Evolutionary conservation across 2,329 filamentous ascomycete species (phyloP), one percentile per base, ranked within the genome.

Genomic region (Septoria linicola): DNA sequence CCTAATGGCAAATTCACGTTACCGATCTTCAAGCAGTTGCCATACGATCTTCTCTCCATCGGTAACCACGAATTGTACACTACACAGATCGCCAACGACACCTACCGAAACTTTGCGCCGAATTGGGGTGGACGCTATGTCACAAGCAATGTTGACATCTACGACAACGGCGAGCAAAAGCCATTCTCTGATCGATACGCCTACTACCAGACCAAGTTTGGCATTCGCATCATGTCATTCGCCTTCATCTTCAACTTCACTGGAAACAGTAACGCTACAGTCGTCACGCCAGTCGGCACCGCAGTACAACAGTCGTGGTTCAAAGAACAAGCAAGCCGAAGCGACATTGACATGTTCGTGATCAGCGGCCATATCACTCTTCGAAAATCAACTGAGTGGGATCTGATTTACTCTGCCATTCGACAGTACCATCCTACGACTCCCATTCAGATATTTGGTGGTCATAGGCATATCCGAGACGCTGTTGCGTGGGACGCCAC

Each of bases 61-160:
- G 78, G 80, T 2, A 85, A 86, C 63, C 83, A 87, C 59, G 83
- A 86, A 68, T 75, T 87, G 5, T 85, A 85, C 62, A 74, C 82
- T 8, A 76, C 78, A 8, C 76, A 81, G 23, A 76, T 85, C 43
- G 78, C 83, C 1, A 83, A 84, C 54, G 77, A 85, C 60, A 80
- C 80, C 8, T 81, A 83, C 63, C 72, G 72, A 54, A 75, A 80
- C 44, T 83, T 85, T 59, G 76, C 79, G 31, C 77, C 76, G 49
- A 74, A 77, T 52, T 87, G 81, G 66, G 63, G 78, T 32, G 78
- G 79, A 40, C 73, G 68, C 51, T 80, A 80, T 55, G 63, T 80
- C 17, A 78, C 77, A 1, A 77, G 74, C 63, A 80, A 80, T 59
- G 76, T 80, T 36, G 71, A 79, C 54, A 74, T 77, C 37, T 59